Base-by-base conservation (phyloP, 768 basidiomycete species). In the Russula lepida region DNA sequence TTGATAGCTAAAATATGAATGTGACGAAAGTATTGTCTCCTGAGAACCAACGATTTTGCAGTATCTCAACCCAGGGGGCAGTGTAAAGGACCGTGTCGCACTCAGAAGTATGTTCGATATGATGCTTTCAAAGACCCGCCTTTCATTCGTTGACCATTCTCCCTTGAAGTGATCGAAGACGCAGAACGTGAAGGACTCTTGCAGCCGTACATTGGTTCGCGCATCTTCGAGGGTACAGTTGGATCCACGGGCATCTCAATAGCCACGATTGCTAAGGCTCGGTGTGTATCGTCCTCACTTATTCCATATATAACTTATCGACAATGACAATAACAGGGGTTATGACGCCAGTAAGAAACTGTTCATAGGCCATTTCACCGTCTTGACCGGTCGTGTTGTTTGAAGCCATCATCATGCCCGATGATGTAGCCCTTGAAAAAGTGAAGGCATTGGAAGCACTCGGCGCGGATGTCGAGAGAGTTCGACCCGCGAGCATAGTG, bases 51-150 rank as follows among this genome's bases (percentile, higher is more conserved):
- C 19, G 4, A 43, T 13, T 28, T 44, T 55, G 11, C 67, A 98
- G 92, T 99, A 87, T 70, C 71, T 98, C 62, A 99, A 99, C 73
- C 95, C 97, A 1, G 95, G 95, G 27, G 97, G 97, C 43, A 98
- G 95, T 56, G 89, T 98, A 53, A 99, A 99, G 72, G 97, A 99
- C 72, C 84, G 97, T 32, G 95, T 98, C n/a, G 95, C 95, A 0
- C 72, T 98, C 62, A 82, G 85, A 72, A 92, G 95, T 97, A 69
- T 62, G 83, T 66, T 19, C 28, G 2, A 6, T 61, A 28, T 54
- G 13, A 23, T 9, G 8, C 35, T 28, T 2, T 41, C 27, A 51
- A 12, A 47, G 23, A 15, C 32, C 8, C 1, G 3, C 2, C 23
- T 17, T 27, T 27, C n/a, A n/a, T n/a, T n/a, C 8, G 33, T 32